Evolutionary conservation across 805 yeast species (phyloP), one percentile per base, ranked within the genome.

Genomic region (Kodamaea jinghongensis): DNA sequence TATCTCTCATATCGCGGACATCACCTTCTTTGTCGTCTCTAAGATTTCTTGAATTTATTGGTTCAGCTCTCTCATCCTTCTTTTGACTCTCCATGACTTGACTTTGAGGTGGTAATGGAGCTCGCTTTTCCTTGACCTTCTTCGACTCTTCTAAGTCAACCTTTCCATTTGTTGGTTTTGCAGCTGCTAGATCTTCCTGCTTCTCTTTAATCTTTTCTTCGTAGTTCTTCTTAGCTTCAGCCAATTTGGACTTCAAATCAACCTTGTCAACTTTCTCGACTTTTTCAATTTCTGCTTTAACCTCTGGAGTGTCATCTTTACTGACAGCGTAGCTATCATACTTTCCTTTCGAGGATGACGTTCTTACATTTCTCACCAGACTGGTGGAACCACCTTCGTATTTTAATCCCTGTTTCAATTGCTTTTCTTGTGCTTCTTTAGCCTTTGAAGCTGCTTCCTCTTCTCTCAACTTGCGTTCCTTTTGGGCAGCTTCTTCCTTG

Each of bases 241-340:
- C 41, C 20, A 59, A 48, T 15, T 50, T 49, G 1, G 55, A 42
- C 32, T 55, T 56, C 31, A 58, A 43, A 27, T 51, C 50, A 2
- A 40, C 36, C 20, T 36, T 42, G 11, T 31, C 42, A 16, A 26
- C 23, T n/a, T 13, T 11, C 14, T 34, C 45, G 7, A 26, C 40
- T 27, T 41, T 41, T 22, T 39, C 43, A 15, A 30, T 43, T 29
- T 28, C 32, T 31, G 17, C 28, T 11, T 38, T 30, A 12, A 28
- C 39, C 6, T 33, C 28, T 14, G 23, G 30, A 13, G 12, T 38
- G 33, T 44, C 23, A 17, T 44, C 47, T 17, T 49, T 48, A 41
- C 49, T 47, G 11, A 48, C 55, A 8, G 67, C 50, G 36, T 66
- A 66, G 38, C 49, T 49, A 35, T 65, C 70, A 41, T 62, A 63